A percentile compares a stretch with the other conserved stretches of the same genome.
phyloP scores from a whole-genome alignment of 2,329 filamentous ascomycete species.

The Neoascochyta sp. region DNA sequence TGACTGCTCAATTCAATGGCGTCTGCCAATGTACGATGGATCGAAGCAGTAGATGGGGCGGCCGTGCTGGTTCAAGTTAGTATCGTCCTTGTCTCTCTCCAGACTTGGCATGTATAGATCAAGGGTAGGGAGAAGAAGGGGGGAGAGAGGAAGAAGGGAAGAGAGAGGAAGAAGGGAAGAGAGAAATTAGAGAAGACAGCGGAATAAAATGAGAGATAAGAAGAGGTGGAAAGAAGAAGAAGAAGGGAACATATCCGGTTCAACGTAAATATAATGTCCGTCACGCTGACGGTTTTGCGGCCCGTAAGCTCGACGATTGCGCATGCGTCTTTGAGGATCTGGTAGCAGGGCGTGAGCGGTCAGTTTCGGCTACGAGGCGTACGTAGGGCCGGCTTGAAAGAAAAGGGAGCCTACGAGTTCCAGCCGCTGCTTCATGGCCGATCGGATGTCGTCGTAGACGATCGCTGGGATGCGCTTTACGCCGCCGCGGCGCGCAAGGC shows the following conservation, averaged over 20 bases:
- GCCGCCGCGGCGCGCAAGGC: conserved; percentile 70
- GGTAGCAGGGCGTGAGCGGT: too few species aligned
- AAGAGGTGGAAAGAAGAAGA: too few species aligned
- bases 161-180: too few species aligned
- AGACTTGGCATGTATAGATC: too few species aligned
- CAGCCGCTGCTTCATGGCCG: conserved; percentile 51
- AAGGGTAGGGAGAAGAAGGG: too few species aligned
- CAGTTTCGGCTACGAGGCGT: too few species aligned
- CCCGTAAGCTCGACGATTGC: conserved; percentile 25
- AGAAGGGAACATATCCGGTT: conserved; percentile 21
- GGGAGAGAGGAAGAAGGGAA: too few species aligned
- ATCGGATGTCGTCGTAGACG: conserved; percentile 62
- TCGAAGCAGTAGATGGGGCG: conserved; percentile 8
- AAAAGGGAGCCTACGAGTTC: conserved; percentile 15
- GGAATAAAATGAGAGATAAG: too few species aligned
- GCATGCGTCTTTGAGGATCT: conserved; percentile 25
- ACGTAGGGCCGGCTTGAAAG: too few species aligned
- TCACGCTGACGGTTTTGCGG: conserved; percentile 28
- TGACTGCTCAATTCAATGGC: too few species aligned
- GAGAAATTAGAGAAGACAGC: too few species aligned
- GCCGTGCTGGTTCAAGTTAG: conserved; percentile 5
- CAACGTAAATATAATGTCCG: conserved; percentile 31
- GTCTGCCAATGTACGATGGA: conserved; percentile 1
- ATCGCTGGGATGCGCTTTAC: conserved; percentile 66
- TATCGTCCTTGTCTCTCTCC: neutral